A percentile compares a stretch with the other conserved stretches of the same genome.
phyloP scores from a whole-genome alignment of 148 eudicot genomes.

The Arbutus unedo region DNA sequence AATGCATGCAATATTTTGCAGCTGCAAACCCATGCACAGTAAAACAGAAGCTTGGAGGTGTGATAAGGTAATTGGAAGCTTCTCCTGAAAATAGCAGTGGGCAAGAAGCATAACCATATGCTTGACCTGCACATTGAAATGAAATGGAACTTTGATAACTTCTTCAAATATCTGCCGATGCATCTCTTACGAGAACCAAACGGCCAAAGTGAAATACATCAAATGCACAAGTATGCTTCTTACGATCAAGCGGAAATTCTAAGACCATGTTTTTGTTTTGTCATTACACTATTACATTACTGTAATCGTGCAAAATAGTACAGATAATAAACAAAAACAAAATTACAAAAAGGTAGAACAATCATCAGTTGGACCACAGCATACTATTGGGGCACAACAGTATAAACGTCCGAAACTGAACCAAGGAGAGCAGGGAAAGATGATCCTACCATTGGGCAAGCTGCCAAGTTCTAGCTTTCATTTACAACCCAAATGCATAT shows the following conservation, averaged over 20 bases:
- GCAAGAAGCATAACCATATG: slow-evolving; percentile 11
- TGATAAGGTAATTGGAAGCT: slow-evolving; percentile 16
- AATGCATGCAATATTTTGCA: slow-evolving; percentile 13
- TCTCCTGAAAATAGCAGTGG: slow-evolving; percentile 20
- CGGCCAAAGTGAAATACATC: too few relatives aligned
- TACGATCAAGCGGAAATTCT: too few relatives aligned
- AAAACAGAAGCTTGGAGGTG: slow-evolving; percentile 16
- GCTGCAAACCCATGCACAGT: slow-evolving; percentile 16
- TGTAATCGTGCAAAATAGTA: too few relatives aligned
- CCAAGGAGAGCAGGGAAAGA: not conserved
- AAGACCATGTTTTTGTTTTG: too few relatives aligned
- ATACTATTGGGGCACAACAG: not conserved
- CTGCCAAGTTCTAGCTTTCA: not conserved
- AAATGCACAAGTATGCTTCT: too few relatives aligned
- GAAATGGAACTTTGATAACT: not conserved
- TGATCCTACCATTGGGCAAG: not conserved
- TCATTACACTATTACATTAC: too few relatives aligned
- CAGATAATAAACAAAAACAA: too few relatives aligned
- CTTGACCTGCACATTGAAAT: slow-evolving; percentile 10
- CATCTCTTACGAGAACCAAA: too few relatives aligned
- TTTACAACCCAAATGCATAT: not conserved
- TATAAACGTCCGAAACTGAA: not conserved
- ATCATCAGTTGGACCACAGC: too few relatives aligned
- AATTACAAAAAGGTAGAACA: too few relatives aligned
- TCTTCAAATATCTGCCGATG: not conserved